Evolutionary conservation across 371 early-diverging fungal genomes (phyloP).

Genomic region (Funneliformis caledonium): DNA sequence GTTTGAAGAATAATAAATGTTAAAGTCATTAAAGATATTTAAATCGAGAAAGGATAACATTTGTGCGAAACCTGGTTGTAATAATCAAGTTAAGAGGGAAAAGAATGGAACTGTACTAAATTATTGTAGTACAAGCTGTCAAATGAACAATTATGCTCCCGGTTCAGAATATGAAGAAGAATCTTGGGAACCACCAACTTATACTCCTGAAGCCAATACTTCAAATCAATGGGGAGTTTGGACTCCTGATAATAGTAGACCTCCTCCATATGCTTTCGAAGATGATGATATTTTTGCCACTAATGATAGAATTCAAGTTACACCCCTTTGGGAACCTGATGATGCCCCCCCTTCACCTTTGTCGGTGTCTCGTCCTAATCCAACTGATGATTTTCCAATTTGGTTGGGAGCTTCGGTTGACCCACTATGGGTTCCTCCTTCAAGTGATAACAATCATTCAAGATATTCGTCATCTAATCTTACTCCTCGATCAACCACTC

Average conservation of each 20-base stretch:
- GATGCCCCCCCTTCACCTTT: neutral
- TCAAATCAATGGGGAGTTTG: conserved; percentile 3
- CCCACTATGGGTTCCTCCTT: neutral
- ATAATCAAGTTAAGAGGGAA: neutral
- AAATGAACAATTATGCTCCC: neutral
- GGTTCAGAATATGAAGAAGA: neutral
- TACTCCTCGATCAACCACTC: neutral
- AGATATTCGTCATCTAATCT: neutral
- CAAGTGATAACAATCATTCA: neutral
- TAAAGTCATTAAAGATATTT: neutral
- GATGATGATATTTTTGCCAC: neutral
- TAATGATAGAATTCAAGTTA: neutral
- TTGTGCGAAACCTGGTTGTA: neutral
- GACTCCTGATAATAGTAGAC: neutral
- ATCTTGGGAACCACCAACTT: neutral
- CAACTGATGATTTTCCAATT: neutral
- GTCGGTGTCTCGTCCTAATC: neutral
- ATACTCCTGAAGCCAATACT: neutral
- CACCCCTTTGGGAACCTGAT: neutral
- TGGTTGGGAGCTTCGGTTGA: neutral
- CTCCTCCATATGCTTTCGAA: neutral
- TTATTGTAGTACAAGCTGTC: conserved; percentile 8
- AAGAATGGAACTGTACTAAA: conserved; percentile 9
- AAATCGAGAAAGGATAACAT: neutral
- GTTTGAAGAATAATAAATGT: neutral